phyloP scores from a whole-genome alignment of 1,284 basidiomycete genomes.

The Microbotryum violaceum region DNA sequence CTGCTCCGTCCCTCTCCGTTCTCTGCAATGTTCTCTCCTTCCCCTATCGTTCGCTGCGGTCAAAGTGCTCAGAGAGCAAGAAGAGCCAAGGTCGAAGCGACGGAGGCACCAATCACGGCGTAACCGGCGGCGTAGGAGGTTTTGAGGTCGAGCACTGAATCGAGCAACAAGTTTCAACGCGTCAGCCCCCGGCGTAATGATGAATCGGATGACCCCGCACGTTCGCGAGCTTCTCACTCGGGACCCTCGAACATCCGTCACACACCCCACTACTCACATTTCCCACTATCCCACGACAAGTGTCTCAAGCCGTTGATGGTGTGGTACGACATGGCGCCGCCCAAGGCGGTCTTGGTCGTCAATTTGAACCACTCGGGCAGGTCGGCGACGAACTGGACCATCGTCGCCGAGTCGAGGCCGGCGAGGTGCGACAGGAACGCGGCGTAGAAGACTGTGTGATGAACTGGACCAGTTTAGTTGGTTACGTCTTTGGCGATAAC shows the following conservation, averaged over 20 bases:
- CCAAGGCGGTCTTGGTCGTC: constrained; percentile 64
- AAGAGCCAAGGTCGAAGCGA: constrained; percentile 56
- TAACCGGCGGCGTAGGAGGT: constrained; percentile 73
- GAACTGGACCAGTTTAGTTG: not conserved
- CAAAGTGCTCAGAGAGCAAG: constrained; percentile 8
- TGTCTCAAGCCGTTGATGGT: constrained; percentile 84
- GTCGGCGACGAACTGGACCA: constrained; percentile 62
- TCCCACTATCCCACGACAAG: constrained; percentile 81
- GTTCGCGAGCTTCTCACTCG: no score
- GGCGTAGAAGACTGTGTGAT: constrained; percentile 66
- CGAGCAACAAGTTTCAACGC: not conserved
- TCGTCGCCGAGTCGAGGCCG: constrained; percentile 67
- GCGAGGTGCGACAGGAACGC: constrained; percentile 81
- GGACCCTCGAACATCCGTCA: no score
- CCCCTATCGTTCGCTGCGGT: no score
- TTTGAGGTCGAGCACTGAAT: constrained; percentile 67
- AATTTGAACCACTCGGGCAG: constrained; percentile 53
- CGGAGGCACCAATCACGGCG: constrained; percentile 72
- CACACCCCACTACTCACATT: constrained; percentile 55
- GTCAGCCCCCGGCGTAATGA: not conserved
- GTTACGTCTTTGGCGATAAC: no score
- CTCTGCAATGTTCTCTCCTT: no score
- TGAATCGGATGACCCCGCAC: no score
- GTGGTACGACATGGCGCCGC: constrained; percentile 83
- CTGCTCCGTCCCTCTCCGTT: no score